A percentile compares a stretch with the other conserved stretches of the same genome.
Conservation (phyloP, 805 yeast genomes). For the Phaffomyces opuntiae region DNA sequence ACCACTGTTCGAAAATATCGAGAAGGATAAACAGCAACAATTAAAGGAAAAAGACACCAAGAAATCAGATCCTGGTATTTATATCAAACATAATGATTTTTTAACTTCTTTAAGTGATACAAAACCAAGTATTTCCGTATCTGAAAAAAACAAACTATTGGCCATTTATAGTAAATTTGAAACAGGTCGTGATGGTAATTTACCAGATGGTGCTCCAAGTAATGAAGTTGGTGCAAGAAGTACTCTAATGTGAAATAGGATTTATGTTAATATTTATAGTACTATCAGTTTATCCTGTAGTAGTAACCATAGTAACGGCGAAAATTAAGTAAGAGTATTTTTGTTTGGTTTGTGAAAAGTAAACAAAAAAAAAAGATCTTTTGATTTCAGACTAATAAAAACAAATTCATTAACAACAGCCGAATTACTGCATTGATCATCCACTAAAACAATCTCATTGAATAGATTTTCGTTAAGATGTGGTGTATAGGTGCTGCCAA, state of each 20-base stretch:
- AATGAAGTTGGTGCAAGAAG: conserved; percentile 79
- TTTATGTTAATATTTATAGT: not conserved
- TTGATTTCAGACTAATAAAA: not conserved
- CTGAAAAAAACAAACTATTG: conserved; percentile 58
- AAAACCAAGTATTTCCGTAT: conserved; percentile 78
- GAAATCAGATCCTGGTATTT: conserved; percentile 28
- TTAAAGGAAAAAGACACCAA: conserved; percentile 1
- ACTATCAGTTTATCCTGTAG: not conserved
- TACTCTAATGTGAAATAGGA: conserved; percentile 54
- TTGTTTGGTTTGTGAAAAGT: not conserved
- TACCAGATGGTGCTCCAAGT: conserved; percentile 82
- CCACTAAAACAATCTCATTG: no score
- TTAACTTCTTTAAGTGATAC: conserved; percentile 62
- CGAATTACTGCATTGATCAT: no score
- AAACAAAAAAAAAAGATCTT: not conserved
- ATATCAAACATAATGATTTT: conserved; percentile 49
- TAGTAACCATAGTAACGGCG: not conserved
- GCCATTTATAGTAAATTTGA: conserved; percentile 66
- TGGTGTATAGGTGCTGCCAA: conserved; percentile 25
- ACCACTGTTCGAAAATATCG: conserved; percentile 20
- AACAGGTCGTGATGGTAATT: conserved; percentile 72
- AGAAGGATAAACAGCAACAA: not conserved
- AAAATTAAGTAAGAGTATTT: not conserved
- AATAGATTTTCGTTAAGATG: conserved; percentile 1
- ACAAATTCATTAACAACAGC: not conserved